phyloP scores from a whole-genome alignment of 345 rosid species.

The Lenwebbia sp. region DNA sequence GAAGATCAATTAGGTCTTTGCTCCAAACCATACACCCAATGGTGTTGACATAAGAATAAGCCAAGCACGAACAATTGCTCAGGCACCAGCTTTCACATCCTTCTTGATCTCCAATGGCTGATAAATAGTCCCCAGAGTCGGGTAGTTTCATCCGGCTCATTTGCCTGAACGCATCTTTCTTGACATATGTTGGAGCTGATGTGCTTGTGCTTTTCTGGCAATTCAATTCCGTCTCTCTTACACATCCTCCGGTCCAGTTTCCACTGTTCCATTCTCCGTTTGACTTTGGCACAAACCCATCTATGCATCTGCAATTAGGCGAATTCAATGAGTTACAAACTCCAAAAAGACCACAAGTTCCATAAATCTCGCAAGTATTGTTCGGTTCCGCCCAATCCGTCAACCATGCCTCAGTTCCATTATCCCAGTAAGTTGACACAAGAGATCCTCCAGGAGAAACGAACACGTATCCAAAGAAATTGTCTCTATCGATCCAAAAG shows the following conservation, averaged over 20 bases:
- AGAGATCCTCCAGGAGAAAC: conserved; percentile 7
- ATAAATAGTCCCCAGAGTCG: not conserved
- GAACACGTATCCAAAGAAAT: not conserved
- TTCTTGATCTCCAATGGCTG: not conserved
- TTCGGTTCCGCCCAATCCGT: not conserved
- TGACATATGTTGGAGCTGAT: too few relatives aligned
- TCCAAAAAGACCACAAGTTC: conserved; percentile 15
- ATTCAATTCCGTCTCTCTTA: not conserved
- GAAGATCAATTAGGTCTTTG: not conserved
- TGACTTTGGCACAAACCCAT: conserved; percentile 15
- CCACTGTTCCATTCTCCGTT: not conserved
- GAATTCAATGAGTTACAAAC: not conserved
- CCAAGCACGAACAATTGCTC: conserved; percentile 10
- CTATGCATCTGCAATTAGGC: conserved; percentile 11
- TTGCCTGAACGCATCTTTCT: too few relatives aligned
- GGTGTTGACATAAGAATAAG: not conserved
- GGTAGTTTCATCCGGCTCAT: not conserved
- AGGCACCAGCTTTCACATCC: conserved; percentile 9
- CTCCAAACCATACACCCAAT: conserved; percentile 1
- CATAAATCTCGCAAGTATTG: conserved; percentile 10
- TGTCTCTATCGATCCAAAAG: not conserved
- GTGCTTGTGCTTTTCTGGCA: too few relatives aligned
- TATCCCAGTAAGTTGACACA: conserved; percentile 3
- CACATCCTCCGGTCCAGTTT: conserved; percentile 12
- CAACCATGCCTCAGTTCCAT: conserved; percentile 1